Percentiles rank a stretch among this genome's conserved stretches.
phyloP scores from a whole-genome alignment of 1,139 yeast genomes.

The Candida glucosophila region DNA sequence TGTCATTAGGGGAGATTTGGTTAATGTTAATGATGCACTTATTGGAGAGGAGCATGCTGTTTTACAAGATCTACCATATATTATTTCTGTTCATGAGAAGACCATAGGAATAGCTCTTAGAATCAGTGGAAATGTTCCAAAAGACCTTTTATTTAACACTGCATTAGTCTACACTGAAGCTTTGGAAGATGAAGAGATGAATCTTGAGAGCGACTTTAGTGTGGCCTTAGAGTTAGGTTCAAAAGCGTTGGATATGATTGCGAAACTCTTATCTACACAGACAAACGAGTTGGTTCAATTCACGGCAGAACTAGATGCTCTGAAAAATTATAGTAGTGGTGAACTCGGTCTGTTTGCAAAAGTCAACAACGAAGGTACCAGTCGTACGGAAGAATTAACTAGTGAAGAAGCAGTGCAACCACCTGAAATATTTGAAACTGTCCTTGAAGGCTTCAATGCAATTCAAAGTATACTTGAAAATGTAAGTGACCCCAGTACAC shows the following conservation, averaged over 20 bases:
- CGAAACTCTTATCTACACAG: slow-evolving; percentile 14
- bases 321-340: slow-evolving; percentile 3
- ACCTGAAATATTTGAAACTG: slow-evolving; percentile 29
- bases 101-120: slow-evolving; percentile 16
- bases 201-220: slow-evolving; percentile 7
- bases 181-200: slow-evolving; percentile 27
- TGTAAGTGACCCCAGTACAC: slow-evolving; percentile 5
- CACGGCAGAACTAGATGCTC: slow-evolving; percentile 15
- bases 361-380: slow-evolving; percentile 4
- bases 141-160: slow-evolving; percentile 38
- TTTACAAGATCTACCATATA: slow-evolving; percentile 24
- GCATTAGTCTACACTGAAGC: slow-evolving; percentile 41
- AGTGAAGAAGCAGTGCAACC: slow-evolving; percentile 29
- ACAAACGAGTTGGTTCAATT: slow-evolving; percentile 18
- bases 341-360: neutral
- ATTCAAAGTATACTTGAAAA: slow-evolving; percentile 24
- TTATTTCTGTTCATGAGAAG: slow-evolving; percentile 31
- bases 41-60: slow-evolving; percentile 24
- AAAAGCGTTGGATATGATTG: slow-evolving; percentile 12
- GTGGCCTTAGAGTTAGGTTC: slow-evolving; percentile 11
- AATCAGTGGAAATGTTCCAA: slow-evolving; percentile 12
- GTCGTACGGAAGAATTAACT: slow-evolving; percentile 13
- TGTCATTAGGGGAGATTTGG: slow-evolving; percentile 25
- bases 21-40: slow-evolving; percentile 34
- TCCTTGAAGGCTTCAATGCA: slow-evolving; percentile 21